Base-by-base conservation (phyloP, 352 stramenopile species). In the Phytophthora pisi region DNA sequence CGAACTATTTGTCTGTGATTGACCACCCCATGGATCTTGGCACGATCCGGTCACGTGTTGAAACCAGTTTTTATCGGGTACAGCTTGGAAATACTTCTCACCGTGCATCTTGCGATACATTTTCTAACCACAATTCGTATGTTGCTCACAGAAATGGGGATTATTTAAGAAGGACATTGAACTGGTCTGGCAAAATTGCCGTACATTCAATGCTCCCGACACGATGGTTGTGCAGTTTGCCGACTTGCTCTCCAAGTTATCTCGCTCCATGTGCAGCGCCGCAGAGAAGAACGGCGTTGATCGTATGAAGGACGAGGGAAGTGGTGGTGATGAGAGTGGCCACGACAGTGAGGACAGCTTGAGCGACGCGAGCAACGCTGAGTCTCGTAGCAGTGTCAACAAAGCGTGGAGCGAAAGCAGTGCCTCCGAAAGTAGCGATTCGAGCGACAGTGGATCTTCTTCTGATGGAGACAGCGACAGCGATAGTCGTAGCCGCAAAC, bases 161-260 rank as follows among this genome's bases (percentile, higher is more conserved):
- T 57, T 77, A 61, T 96, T 97, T 78, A 91, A 90, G 61, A 69
- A 67, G 40, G 90, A 97, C 61, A 72, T 96, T 42, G 74, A 88
- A 36, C 85, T 77, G 43, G 86, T 97, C 46, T 97, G 89, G 86
- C 65, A 77, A 30, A 97, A 97, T 68, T 97, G 90, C 63, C 81
- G 87, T 31, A 64, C 68, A 34, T 97, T 92, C 64, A 96, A 97
- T 59, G 74, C 82, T 49, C 55, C 75, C 8, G 88, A 95, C 55
- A 91, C 84, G 45, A 66, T 90, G 50, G 85, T 96, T 20, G 82
- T 92, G 13, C 74, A 92, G 53, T 96, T 94, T 69, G 86, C 88
- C 16, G 68, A 91, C 40, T 68, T 77, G 30, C 66, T 97, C 8
- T 82, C 85, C 9, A 77, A 74, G 23, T 74, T 96, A 64, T 92